phyloP scores from a whole-genome alignment of 345 rosid species.

The Linum trigynum region DNA sequence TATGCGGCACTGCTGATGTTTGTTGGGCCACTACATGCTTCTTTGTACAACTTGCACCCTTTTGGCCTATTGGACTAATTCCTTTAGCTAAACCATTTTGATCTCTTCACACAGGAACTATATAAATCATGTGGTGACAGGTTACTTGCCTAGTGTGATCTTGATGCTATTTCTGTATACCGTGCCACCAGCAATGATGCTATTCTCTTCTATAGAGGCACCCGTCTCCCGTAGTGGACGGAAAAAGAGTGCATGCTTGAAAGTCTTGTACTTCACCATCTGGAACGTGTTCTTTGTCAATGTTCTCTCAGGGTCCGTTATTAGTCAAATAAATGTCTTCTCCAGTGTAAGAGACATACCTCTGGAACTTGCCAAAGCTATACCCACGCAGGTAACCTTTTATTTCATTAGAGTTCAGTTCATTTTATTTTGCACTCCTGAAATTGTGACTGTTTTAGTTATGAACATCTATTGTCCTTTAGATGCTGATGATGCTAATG shows the following conservation, averaged over 20 bases:
- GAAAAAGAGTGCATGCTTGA: conserved; percentile 74
- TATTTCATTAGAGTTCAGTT: background rate
- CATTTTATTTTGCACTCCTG: no score
- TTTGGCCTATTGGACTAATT: background rate
- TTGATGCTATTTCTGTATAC: conserved; percentile 50
- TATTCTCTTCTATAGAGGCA: conserved; percentile 72
- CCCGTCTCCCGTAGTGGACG: conserved; percentile 60
- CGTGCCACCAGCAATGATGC: conserved; percentile 91
- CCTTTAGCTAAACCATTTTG: background rate
- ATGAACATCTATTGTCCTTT: no score
- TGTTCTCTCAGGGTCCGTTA: conserved; percentile 69
- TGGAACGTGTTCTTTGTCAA: conserved; percentile 94
- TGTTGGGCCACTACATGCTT: no score
- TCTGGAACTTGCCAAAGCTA: conserved; percentile 52
- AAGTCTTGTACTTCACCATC: conserved; percentile 72
- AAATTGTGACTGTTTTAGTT: no score
- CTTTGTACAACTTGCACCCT: background rate
- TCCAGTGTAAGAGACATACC: conserved; percentile 59
- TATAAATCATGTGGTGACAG: conserved; percentile 57
- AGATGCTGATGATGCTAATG: no score
- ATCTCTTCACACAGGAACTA: conserved; percentile 33
- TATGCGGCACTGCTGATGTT: conserved; percentile 4
- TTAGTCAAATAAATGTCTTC: conserved; percentile 40
- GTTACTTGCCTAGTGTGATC: conserved; percentile 93
- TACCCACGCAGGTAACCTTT: conserved; percentile 63